Evolutionary conservation across 2,329 filamentous ascomycete species (phyloP).

Genomic region (Aspergillus sp.): DNA sequence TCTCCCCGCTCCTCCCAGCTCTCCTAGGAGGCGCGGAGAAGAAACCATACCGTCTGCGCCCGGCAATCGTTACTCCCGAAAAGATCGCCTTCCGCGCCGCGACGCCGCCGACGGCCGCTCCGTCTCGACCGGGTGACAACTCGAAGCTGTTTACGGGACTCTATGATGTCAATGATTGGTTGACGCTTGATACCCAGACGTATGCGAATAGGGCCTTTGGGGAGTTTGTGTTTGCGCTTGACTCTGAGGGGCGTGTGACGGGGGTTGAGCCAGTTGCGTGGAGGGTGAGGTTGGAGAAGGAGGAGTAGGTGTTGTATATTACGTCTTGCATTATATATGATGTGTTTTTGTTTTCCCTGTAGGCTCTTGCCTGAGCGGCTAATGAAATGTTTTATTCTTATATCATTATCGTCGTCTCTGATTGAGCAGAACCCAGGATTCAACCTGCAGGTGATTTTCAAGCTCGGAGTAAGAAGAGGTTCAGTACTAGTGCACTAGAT

Average conservation of each 20-base stretch:
- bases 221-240: slow-evolving; percentile 35
- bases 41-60: slow-evolving; percentile 25
- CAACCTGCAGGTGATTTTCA: too few relatives aligned
- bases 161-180: slow-evolving; percentile 26
- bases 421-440: too few relatives aligned
- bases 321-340: neutral
- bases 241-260: slow-evolving; percentile 26
- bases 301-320: neutral
- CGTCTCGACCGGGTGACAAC: slow-evolving; percentile 8
- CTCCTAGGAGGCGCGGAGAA: neutral
- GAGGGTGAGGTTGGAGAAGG: slow-evolving; percentile 23
- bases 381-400: too few relatives aligned
- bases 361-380: too few relatives aligned
- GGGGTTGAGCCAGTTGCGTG: slow-evolving; percentile 25
- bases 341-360: neutral
- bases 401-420: too few relatives aligned
- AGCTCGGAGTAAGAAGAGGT: too few relatives aligned
- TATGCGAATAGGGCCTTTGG: slow-evolving; percentile 31
- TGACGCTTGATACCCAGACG: slow-evolving; percentile 22
- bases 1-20: slow-evolving; percentile 18
- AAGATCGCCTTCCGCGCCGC: slow-evolving; percentile 27
- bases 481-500: too few relatives aligned
- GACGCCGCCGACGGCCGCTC: slow-evolving; percentile 9
- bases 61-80: slow-evolving; percentile 22
- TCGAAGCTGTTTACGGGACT: slow-evolving; percentile 22